phyloP scores from a whole-genome alignment of 352 stramenopile species.

The Thraustotheca clavata region DNA sequence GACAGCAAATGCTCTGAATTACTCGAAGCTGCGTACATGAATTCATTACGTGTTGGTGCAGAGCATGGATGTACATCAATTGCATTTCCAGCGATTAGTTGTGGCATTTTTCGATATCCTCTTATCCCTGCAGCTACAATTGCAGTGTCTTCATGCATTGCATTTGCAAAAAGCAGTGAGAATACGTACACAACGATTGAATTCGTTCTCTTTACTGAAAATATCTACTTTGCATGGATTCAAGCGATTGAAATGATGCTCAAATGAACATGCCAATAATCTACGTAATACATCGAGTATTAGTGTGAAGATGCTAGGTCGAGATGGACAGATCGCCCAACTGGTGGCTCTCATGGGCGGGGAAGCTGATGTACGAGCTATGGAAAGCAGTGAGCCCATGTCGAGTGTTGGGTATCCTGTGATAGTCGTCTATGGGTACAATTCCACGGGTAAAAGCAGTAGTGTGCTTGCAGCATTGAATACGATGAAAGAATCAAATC shows the following conservation, averaged over 20 bases:
- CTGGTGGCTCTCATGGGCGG: conserved; percentile 40
- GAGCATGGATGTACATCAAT: conserved; percentile 5
- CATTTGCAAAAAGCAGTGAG: background rate
- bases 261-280: too few relatives aligned
- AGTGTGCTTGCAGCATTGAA: conserved; percentile 38
- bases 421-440: conserved; percentile 58
- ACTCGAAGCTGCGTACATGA: conserved; percentile 6
- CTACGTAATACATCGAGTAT: too few relatives aligned
- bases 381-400: conserved; percentile 28
- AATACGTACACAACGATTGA: conserved; percentile 2
- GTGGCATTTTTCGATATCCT: conserved; percentile 21
- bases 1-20: background rate
- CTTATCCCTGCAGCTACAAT: conserved; percentile 1
- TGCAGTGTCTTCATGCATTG: background rate
- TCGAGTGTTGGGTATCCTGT: conserved; percentile 33
- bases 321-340: conserved; percentile 41
- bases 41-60: background rate
- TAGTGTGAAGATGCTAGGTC: conserved; percentile 38
- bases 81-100: conserved; percentile 22
- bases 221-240: conserved; percentile 7
- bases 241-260: background rate
- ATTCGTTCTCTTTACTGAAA: conserved; percentile 12
- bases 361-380: conserved; percentile 14
- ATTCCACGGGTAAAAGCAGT: conserved; percentile 68
- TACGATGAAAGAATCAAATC: conserved; percentile 14